Conservation (phyloP, 176 grass and related monocot species). For the Triticum aestivum region DNA sequence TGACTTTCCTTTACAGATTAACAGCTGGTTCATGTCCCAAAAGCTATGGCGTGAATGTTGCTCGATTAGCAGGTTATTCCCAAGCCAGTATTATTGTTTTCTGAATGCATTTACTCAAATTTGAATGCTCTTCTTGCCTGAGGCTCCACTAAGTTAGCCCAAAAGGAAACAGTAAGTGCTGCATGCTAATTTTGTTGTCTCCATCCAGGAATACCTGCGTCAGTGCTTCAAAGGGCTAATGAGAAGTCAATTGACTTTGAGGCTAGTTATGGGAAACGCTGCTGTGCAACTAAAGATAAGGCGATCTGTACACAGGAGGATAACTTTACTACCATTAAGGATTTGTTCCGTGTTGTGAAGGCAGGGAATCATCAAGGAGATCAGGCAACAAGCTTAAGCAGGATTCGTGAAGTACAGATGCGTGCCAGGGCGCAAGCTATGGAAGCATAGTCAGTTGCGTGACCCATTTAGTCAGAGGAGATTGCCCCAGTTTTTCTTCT, state of each 20-base stretch:
- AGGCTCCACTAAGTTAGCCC: not conserved
- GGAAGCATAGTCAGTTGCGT: not conserved
- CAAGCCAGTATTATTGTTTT: slow-evolving; percentile 21
- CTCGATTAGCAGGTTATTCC: slow-evolving; percentile 78
- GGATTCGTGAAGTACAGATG: slow-evolving; percentile 54
- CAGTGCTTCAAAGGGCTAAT: slow-evolving; percentile 71
- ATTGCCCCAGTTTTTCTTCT: not conserved
- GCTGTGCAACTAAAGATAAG: slow-evolving; percentile 3
- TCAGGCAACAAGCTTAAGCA: slow-evolving; percentile 34
- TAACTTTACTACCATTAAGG: slow-evolving; percentile 47
- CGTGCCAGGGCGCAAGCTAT: slow-evolving; percentile 42
- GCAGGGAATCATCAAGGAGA: slow-evolving; percentile 31
- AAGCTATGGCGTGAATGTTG: slow-evolving; percentile 99
- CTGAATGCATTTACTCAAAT: not conserved
- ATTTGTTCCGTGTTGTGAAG: slow-evolving; percentile 38
- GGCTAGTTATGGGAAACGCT: slow-evolving; percentile 56
- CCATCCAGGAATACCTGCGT: slow-evolving; percentile 71
- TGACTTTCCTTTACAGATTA: slow-evolving; percentile 85
- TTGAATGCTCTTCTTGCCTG: slow-evolving; percentile 8
- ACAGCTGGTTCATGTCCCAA: slow-evolving; percentile 87
- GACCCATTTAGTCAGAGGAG: not conserved
- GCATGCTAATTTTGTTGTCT: slow-evolving; percentile 18
- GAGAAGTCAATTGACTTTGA: slow-evolving; percentile 85
- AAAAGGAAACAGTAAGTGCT: not conserved
- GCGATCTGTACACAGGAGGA: slow-evolving; percentile 18